Percentiles rank a stretch among this genome's conserved stretches.
Evolutionary conservation across 2,329 filamentous ascomycete genomes (phyloP).

Genomic region (Mycosphaerelloides madeirae): DNA sequence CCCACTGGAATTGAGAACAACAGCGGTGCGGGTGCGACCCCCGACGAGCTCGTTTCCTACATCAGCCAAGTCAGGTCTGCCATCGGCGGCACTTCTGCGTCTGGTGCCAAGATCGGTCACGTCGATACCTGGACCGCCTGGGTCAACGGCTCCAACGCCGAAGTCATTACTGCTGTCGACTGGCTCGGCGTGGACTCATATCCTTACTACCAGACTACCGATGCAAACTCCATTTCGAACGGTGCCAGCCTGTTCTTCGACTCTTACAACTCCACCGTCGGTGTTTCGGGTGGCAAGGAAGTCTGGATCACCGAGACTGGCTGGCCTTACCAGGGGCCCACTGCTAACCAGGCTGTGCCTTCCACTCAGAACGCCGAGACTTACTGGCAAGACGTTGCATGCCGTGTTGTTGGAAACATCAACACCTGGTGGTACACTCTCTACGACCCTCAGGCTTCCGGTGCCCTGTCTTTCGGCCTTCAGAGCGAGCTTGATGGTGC

Average conservation of each 20-base stretch:
- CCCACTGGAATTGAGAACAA: conserved; percentile 60
- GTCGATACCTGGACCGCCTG: conserved; percentile 79
- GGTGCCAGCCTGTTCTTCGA: conserved; percentile 64
- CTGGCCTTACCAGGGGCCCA: conserved; percentile 69
- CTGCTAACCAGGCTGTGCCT: conserved; percentile 58
- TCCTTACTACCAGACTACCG: conserved; percentile 71
- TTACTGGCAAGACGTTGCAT: conserved; percentile 76
- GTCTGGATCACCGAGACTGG: conserved; percentile 84
- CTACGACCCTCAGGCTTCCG: conserved; percentile 52
- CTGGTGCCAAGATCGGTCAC: conserved; percentile 64
- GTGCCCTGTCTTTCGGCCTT: conserved; percentile 24
- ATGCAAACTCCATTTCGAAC: conserved; percentile 60
- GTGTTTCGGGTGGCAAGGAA: conserved; percentile 60
- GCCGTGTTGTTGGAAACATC: conserved; percentile 57
- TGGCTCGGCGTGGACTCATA: conserved; percentile 81
- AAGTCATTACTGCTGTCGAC: conserved; percentile 65
- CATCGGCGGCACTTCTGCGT: conserved; percentile 55
- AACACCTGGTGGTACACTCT: conserved; percentile 72
- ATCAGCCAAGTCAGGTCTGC: conserved; percentile 63
- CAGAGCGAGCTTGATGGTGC: conserved; percentile 13
- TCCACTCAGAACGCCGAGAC: conserved; percentile 62
- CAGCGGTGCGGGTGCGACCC: conserved; percentile 59
- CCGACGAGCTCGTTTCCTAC: conserved; percentile 61
- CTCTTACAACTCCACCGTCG: conserved; percentile 57
- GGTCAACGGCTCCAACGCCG: conserved; percentile 65